Conservation (phyloP, 2,329 filamentous ascomycete genomes). For the Xylaria sp. region DNA sequence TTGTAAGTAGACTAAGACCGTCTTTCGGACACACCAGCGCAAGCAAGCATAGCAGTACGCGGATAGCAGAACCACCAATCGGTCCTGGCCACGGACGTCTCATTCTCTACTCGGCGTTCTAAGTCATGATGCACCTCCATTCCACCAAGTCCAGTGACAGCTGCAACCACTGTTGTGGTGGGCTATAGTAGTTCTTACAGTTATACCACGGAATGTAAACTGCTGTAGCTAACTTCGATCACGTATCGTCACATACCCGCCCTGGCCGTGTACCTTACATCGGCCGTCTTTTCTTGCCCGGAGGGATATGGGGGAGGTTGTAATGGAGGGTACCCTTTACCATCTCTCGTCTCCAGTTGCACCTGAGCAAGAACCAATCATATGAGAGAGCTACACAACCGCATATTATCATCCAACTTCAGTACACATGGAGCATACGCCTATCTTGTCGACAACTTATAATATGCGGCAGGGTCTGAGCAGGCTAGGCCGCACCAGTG, state of each 20-base stretch:
- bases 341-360: slow-evolving; percentile 27
- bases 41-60: too few species aligned
- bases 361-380: slow-evolving; percentile 19
- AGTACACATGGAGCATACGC: slow-evolving; percentile 10
- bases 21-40: slow-evolving; percentile 3
- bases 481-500: slow-evolving; percentile 7
- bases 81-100: neutral
- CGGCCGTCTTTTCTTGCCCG: slow-evolving; percentile 37
- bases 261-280: slow-evolving; percentile 41
- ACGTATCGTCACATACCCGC: slow-evolving; percentile 31
- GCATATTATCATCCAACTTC: slow-evolving; percentile 15
- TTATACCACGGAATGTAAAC: slow-evolving; percentile 1
- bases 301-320: slow-evolving; percentile 34
- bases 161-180: neutral
- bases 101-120: slow-evolving; percentile 1
- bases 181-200: neutral
- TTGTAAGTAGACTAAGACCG: neutral
- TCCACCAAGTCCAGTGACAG: neutral
- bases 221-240: slow-evolving; percentile 6
- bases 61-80: neutral
- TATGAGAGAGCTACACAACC: slow-evolving; percentile 5
- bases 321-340: slow-evolving; percentile 37
- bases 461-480: slow-evolving; percentile 1
- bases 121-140: neutral
- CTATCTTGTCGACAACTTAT: slow-evolving; percentile 2